These are phyloP conservation scores for Leccinum uliginosum DNA, from an alignment of 768 basidiomycete species.

Conservation along the genomic window DNA sequence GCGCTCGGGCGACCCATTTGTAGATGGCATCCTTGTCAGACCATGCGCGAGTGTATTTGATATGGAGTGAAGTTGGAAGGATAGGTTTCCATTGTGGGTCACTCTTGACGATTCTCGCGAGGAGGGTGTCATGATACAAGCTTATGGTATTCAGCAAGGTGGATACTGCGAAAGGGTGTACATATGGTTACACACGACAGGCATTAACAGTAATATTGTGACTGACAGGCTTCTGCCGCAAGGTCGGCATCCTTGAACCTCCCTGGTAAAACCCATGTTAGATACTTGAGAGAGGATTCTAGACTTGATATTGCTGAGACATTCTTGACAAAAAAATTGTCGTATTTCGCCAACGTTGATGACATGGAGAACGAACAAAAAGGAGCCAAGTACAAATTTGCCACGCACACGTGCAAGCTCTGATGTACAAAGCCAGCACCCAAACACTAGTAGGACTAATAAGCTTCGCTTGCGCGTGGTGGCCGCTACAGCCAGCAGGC, in stretches of 20 bases:
- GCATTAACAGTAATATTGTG: slow-evolving; percentile 9
- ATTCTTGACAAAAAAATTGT: slow-evolving; percentile 79
- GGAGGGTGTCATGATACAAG: slow-evolving; percentile 94
- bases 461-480: slow-evolving; percentile 16
- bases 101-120: slow-evolving; percentile 58
- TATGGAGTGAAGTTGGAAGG: slow-evolving; percentile 72
- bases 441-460: slow-evolving; percentile 20
- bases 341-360: slow-evolving; percentile 66
- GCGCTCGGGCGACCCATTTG: slow-evolving; percentile 69
- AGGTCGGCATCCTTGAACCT: slow-evolving; percentile 97
- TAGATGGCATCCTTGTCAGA: slow-evolving; percentile 64
- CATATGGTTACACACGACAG: slow-evolving; percentile 14
- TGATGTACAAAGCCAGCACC: slow-evolving; percentile 25
- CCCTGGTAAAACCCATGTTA: slow-evolving; percentile 95
- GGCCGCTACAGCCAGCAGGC: neutral
- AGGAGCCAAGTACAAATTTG: slow-evolving; percentile 1
- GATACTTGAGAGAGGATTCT: slow-evolving; percentile 81
- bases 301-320: slow-evolving; percentile 81
- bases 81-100: slow-evolving; percentile 72
- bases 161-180: slow-evolving; percentile 54
- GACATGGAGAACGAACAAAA: slow-evolving; percentile 41
- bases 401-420: slow-evolving; percentile 4
- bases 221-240: slow-evolving; percentile 90
- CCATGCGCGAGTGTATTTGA: slow-evolving; percentile 90
- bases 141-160: slow-evolving; percentile 83